Evolutionary conservation across 2,329 filamentous ascomycete species (phyloP).

Genomic region (Hortaea sp.): DNA sequence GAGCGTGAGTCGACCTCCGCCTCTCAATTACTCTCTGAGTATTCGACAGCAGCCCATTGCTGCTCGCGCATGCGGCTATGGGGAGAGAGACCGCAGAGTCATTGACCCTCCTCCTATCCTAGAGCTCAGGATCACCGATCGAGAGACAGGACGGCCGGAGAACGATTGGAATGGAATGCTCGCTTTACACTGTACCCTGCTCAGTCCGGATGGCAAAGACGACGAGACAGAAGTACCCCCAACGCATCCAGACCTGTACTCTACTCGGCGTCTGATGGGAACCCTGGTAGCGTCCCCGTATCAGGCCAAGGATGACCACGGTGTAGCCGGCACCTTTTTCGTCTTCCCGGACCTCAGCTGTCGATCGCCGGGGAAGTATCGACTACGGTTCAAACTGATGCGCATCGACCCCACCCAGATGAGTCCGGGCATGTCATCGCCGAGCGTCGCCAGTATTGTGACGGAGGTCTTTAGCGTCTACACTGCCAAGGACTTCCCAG

Average conservation of each 20-base stretch:
- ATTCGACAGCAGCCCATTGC: constrained; percentile 71
- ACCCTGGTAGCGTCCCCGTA: constrained; percentile 68
- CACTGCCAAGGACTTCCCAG: constrained; percentile 77
- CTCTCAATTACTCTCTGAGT: constrained; percentile 38
- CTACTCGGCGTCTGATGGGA: constrained; percentile 69
- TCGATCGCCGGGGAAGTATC: constrained; percentile 65
- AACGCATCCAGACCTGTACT: constrained; percentile 46
- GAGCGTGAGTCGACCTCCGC: constrained; percentile 10
- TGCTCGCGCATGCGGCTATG: constrained; percentile 72
- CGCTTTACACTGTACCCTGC: constrained; percentile 62
- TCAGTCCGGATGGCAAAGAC: constrained; percentile 55
- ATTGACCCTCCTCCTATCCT: constrained; percentile 79
- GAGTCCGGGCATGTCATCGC: constrained; percentile 39
- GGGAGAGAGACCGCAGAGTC: constrained; percentile 69
- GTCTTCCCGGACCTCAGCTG: constrained; percentile 77
- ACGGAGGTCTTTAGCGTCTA: constrained; percentile 70
- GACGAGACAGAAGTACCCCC: constrained; percentile 52
- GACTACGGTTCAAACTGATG: constrained; percentile 64
- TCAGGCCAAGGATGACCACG: constrained; percentile 63
- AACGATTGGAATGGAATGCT: constrained; percentile 53
- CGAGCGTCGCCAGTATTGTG: constrained; percentile 43
- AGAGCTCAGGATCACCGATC: constrained; percentile 57
- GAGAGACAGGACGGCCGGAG: constrained; percentile 42
- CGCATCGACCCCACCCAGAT: constrained; percentile 55
- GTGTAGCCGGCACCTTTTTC: constrained; percentile 70